Percentiles rank a stretch among this genome's conserved stretches.
These are phyloP conservation scores for Coemansia sp. DNA, from an alignment of 192 early-diverging fungal genomes.

Conservation along the genomic window DNA sequence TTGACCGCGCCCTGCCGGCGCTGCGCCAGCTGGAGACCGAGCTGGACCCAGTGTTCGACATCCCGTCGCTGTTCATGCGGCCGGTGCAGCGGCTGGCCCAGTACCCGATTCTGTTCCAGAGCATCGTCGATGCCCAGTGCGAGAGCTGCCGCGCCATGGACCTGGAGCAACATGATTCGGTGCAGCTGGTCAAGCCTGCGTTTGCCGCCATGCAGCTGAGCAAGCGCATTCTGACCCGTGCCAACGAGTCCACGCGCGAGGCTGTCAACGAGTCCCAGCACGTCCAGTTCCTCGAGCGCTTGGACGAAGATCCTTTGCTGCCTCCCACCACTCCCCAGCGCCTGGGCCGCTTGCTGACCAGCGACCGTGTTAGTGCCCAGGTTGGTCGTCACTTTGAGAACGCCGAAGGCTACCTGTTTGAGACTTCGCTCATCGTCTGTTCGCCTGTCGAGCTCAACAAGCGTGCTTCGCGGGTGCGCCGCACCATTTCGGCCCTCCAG, in stretches of 20 bases:
- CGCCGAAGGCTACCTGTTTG: conserved; percentile 31
- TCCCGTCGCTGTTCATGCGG: conserved; percentile 37
- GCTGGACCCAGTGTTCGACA: conserved; percentile 24
- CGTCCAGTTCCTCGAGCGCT: conserved; percentile 25
- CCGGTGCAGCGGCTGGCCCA: conserved; percentile 46
- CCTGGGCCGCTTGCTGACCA: conserved; percentile 22
- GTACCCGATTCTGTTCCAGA: conserved; percentile 43
- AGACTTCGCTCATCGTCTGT: conserved; percentile 21
- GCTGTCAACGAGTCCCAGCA: conserved; percentile 17
- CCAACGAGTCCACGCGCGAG: conserved; percentile 44
- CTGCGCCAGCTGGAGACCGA: conserved; percentile 7
- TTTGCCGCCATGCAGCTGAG: conserved; percentile 28
- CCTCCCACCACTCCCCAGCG: neutral
- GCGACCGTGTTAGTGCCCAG: conserved; percentile 9
- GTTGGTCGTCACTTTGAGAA: conserved; percentile 15
- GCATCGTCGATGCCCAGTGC: conserved; percentile 27
- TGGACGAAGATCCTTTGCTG: conserved; percentile 7
- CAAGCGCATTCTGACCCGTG: conserved; percentile 31
- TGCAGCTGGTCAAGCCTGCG: conserved; percentile 19
- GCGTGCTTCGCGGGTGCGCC: conserved; percentile 15
- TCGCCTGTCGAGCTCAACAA: neutral
- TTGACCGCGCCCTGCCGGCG: conserved; percentile 10
- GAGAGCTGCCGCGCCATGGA: conserved; percentile 3
- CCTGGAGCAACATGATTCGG: conserved; percentile 1
- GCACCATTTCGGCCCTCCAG: conserved; percentile 41